Conservation (phyloP, 768 basidiomycete genomes). For the Boletus pseudopeckii region DNA sequence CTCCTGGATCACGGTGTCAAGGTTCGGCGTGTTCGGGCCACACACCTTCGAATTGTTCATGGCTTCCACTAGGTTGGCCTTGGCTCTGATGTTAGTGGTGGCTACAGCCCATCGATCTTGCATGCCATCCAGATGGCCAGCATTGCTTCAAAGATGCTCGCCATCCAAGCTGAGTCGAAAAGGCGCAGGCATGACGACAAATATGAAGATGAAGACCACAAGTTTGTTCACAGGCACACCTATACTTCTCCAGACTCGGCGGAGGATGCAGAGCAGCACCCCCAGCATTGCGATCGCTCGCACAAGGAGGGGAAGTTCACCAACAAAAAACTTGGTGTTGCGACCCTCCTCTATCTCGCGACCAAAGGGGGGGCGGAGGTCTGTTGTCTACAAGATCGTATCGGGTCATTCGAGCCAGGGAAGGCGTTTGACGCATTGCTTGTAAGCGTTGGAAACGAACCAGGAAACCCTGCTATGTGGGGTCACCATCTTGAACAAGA, state of each 20-base stretch:
- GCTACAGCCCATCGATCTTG: constrained; percentile 79
- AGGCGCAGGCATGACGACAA: neutral
- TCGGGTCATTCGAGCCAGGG: constrained; percentile 76
- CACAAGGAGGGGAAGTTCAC: constrained; percentile 36
- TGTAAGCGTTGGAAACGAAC: constrained; percentile 52
- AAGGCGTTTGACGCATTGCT: constrained; percentile 91
- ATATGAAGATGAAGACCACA: neutral
- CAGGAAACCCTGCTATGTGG: constrained; percentile 60
- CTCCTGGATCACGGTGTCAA: constrained; percentile 86
- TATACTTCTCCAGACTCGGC: neutral
- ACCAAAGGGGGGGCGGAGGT: constrained; percentile 89
- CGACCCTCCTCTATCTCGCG: constrained; percentile 83
- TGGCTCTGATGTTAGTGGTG: constrained; percentile 93
- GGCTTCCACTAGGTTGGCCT: constrained; percentile 66
- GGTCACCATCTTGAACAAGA: constrained; percentile 36
- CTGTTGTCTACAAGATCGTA: constrained; percentile 60
- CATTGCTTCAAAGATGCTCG: constrained; percentile 74
- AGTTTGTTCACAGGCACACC: neutral
- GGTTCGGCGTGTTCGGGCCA: constrained; percentile 39
- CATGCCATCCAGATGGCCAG: constrained; percentile 70
- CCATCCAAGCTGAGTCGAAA: constrained; percentile 40
- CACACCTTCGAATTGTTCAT: constrained; percentile 5
- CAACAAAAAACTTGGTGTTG: constrained; percentile 62
- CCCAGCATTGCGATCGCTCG: neutral
- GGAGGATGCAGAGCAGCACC: neutral